phyloP scores from a whole-genome alignment of 2,329 filamentous ascomycete species.

The Stachybotrys elegans region DNA sequence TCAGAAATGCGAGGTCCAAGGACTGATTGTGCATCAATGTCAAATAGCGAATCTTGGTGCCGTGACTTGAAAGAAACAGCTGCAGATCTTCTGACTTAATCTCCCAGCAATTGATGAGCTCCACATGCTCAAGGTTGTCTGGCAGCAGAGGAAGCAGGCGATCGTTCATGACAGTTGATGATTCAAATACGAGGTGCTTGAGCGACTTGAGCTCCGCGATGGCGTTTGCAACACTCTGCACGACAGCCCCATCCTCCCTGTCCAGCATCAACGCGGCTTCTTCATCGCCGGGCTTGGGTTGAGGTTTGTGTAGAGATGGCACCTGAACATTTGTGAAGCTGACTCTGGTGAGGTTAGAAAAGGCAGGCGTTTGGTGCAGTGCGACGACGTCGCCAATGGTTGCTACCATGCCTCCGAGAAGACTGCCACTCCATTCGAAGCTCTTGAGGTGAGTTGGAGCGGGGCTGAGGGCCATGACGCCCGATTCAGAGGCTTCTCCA shows the following conservation, averaged over 20 bases:
- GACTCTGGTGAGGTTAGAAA: slow-evolving; percentile 50
- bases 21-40: slow-evolving; percentile 74
- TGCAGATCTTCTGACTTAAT: slow-evolving; percentile 62
- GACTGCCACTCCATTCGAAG: slow-evolving; percentile 58
- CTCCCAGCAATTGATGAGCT: slow-evolving; percentile 74
- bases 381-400: slow-evolving; percentile 42
- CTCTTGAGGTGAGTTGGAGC: slow-evolving; percentile 36
- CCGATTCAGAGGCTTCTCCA: slow-evolving; percentile 36
- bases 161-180: slow-evolving; percentile 66
- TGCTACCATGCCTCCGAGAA: slow-evolving; percentile 39
- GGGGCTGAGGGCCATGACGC: slow-evolving; percentile 24
- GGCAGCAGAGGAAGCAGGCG: slow-evolving; percentile 66
- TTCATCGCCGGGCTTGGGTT: slow-evolving; percentile 23
- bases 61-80: slow-evolving; percentile 62
- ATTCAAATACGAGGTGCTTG: slow-evolving; percentile 65
- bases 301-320: slow-evolving; percentile 38
- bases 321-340: slow-evolving; percentile 61
- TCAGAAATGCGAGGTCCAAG: slow-evolving; percentile 70
- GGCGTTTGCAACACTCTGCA: slow-evolving; percentile 26
- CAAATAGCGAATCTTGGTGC: slow-evolving; percentile 61
- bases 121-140: slow-evolving; percentile 58
- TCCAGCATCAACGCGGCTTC: slow-evolving; percentile 24
- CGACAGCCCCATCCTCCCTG: slow-evolving; percentile 37
- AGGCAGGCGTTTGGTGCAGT: slow-evolving; percentile 52
- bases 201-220: slow-evolving; percentile 53